phyloP scores from a whole-genome alignment of 2,329 filamentous ascomycete genomes.

The Exophiala spinifera region DNA sequence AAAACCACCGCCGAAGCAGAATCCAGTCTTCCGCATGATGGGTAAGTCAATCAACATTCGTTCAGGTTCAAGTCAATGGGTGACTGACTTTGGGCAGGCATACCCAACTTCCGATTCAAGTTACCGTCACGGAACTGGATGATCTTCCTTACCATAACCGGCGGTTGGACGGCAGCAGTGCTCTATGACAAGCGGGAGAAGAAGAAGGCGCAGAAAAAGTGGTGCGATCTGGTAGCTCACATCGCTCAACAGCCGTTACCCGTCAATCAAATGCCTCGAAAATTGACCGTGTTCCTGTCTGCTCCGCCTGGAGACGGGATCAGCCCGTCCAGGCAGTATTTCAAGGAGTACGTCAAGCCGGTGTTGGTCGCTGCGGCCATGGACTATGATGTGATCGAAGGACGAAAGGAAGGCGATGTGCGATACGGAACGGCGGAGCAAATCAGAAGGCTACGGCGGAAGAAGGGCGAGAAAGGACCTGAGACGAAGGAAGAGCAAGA shows the following conservation, averaged over 20 bases:
- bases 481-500: conserved; percentile 46
- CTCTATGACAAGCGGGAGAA: conserved; percentile 93
- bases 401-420: conserved; percentile 87
- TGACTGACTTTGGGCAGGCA: conserved; percentile 50
- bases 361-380: conserved; percentile 83
- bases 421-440: conserved; percentile 81
- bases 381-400: conserved; percentile 96
- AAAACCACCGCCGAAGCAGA: conserved; percentile 53
- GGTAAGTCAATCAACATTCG: conserved; percentile 36
- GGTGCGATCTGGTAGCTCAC: conserved; percentile 80
- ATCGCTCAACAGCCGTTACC: conserved; percentile 74
- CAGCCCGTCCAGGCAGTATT: conserved; percentile 84
- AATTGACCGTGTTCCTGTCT: conserved; percentile 79
- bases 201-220: conserved; percentile 78
- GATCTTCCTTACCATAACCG: conserved; percentile 82
- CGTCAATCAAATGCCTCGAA: conserved; percentile 71
- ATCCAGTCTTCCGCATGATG: conserved; percentile 74
- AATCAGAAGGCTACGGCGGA: conserved; percentile 65
- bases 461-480: conserved; percentile 55
- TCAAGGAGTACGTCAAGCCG: conserved; percentile 93
- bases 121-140: conserved; percentile 96
- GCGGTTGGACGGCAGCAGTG: conserved; percentile 73
- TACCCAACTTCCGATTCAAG: conserved; percentile 77
- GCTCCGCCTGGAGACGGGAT: conserved; percentile 84
- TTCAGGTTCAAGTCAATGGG: conserved; percentile 11